Conservation (phyloP, 2,329 filamentous ascomycete species). For the Ceratocystis diversiconidia region DNA sequence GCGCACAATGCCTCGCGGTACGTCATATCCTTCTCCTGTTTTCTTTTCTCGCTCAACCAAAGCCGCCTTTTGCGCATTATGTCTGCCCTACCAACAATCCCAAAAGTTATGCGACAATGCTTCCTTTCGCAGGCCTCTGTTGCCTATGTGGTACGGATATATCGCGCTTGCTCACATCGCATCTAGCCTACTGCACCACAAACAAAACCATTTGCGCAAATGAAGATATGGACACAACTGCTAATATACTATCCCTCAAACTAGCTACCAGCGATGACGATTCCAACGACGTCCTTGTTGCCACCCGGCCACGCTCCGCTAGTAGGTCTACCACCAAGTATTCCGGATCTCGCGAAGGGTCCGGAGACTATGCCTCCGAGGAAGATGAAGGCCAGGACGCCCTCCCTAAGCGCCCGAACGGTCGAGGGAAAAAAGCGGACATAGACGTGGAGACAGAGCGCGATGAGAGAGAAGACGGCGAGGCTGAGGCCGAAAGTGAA, state of each 20-base stretch:
- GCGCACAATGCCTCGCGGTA: too few relatives aligned
- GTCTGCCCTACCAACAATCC: too few relatives aligned
- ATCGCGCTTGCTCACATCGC: too few relatives aligned
- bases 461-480: slow-evolving; percentile 22
- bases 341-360: background rate
- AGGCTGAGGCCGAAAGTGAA: slow-evolving; percentile 26
- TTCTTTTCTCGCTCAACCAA: too few relatives aligned
- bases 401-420: background rate
- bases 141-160: too few relatives aligned
- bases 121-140: too few relatives aligned
- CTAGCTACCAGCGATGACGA: slow-evolving; percentile 10
- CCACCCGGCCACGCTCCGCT: slow-evolving; percentile 2
- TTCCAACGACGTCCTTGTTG: slow-evolving; percentile 5
- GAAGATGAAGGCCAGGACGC: background rate
- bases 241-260: background rate
- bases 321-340: background rate
- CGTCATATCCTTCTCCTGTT: too few relatives aligned
- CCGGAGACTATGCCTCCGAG: background rate
- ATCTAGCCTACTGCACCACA: background rate
- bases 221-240: background rate
- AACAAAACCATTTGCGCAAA: background rate
- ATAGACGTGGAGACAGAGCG: slow-evolving; percentile 20
- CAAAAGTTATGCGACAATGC: too few relatives aligned
- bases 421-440: background rate
- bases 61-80: too few relatives aligned